Evolutionary conservation across 73 alveolate species (phyloP), one percentile per base, ranked within the genome.

Genomic region (Loxodes magnus): DNA sequence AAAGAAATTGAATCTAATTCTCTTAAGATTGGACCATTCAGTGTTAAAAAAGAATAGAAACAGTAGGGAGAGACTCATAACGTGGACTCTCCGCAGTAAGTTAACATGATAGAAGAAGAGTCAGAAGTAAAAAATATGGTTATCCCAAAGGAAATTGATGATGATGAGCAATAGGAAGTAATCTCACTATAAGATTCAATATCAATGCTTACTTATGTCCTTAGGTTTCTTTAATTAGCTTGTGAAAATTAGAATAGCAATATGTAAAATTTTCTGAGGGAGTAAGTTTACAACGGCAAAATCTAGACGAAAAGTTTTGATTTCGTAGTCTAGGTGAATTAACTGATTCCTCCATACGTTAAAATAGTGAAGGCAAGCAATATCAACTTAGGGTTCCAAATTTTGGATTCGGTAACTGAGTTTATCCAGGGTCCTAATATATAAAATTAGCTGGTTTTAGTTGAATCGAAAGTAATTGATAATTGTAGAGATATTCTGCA

Each of bases 361-460:
- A 69, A 69, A 19, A n/a, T n/a, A n/a, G n/a, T n/a, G n/a, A n/a
- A n/a, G n/a, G n/a, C n/a, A n/a, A n/a, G n/a, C n/a, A n/a, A n/a
- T n/a, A n/a, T n/a, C n/a, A 68, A 60, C 22, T 60, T 77, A 38
- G 86, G 82, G 38, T 35, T 77, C 38, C 39, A 77, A 65, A 51
- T 83, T 44, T 64, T 82, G 43, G 90, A 78, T 46, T 56, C 82
- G 44, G 59, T 82, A 41, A 82, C 82, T 42, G 95, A 82, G 59
- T 56, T 82, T 58, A 51, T 82, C 33, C 87, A 82, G 72, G 95
- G 95, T 1, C 95, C 95, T 22, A 77, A 90, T 56, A 71, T 67
- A 58, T 90, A 77, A 33, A 76, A 77, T 35, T 80, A 82, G 69
- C 30, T 58, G 21, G 59, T 69, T 10, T 41, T 76, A 41, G 77